Conservation (phyloP, 306 rosid genomes). For the Medicago arabica region DNA sequence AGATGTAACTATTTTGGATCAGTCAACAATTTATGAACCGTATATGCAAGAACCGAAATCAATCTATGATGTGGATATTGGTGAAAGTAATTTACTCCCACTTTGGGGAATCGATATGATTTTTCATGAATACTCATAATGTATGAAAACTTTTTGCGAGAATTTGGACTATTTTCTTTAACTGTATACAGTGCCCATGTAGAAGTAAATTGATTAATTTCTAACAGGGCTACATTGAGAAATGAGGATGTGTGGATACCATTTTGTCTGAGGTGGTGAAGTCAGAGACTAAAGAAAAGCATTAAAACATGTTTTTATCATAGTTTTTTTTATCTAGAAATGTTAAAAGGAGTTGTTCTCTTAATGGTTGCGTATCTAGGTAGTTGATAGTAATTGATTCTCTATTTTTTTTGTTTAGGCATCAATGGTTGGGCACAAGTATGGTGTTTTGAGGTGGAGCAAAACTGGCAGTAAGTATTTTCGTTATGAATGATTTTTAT, state of each 20-base stretch:
- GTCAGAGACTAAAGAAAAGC: conserved; percentile 30
- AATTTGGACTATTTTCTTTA: conserved; percentile 16
- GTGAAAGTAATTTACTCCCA: conserved; percentile 6
- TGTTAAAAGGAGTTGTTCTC: background rate
- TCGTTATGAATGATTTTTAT: conserved; percentile 31
- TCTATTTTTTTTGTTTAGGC: conserved; percentile 61
- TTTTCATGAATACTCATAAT: conserved; percentile 31
- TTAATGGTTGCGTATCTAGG: conserved; percentile 10
- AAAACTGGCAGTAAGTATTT: conserved; percentile 88
- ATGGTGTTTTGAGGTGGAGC: conserved; percentile 95
- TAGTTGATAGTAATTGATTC: conserved; percentile 12
- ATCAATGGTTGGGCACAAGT: conserved; percentile 94
- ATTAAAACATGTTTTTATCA: background rate
- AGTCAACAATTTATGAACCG: background rate
- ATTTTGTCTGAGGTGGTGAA: conserved; percentile 9
- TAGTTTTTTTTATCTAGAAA: conserved; percentile 12
- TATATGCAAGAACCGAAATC: conserved; percentile 18
- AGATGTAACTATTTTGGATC: conserved; percentile 9
- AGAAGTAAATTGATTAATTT: conserved; percentile 19
- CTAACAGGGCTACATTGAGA: conserved; percentile 24
- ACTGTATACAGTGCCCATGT: conserved; percentile 18
- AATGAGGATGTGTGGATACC: conserved; percentile 1
- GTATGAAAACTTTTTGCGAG: background rate
- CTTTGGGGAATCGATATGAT: conserved; percentile 12
- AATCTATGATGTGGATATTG: background rate